Percentiles rank a stretch among this genome's conserved stretches.
phyloP scores from a whole-genome alignment of 306 rosid species.

The Canavalia gladiata region DNA sequence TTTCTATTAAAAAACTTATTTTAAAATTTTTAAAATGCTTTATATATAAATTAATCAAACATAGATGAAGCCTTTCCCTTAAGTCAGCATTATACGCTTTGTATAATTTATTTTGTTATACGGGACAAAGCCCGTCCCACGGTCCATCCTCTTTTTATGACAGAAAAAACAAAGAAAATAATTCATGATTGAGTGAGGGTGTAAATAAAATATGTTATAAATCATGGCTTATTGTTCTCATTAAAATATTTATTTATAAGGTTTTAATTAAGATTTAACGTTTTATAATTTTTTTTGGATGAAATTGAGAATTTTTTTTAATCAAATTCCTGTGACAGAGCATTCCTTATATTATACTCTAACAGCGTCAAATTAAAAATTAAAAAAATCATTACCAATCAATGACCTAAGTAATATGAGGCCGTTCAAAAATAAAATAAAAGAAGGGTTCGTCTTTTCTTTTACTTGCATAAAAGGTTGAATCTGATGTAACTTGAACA shows the following conservation, averaged over 20 bases:
- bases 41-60: not conserved
- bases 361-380: not conserved
- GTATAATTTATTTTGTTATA: not conserved
- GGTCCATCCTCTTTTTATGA: not conserved
- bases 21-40: not conserved
- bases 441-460: not conserved
- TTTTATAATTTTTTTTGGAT: not conserved
- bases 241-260: not conserved
- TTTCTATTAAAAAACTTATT: not conserved
- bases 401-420: not conserved
- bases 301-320: not conserved
- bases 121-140: not conserved
- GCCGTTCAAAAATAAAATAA: not conserved
- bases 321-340: not conserved
- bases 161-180: not conserved
- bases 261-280: not conserved
- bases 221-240: not conserved
- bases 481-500: constrained; percentile 23
- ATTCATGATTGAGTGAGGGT: not conserved
- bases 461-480: constrained; percentile 31
- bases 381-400: not conserved
- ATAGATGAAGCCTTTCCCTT: not conserved
- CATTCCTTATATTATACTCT: not conserved
- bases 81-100: constrained; percentile 8
- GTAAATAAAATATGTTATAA: not conserved